These are phyloP conservation scores for Rubroboletus pulcherrimus DNA, from an alignment of 768 basidiomycete species.

Conservation along the genomic window DNA sequence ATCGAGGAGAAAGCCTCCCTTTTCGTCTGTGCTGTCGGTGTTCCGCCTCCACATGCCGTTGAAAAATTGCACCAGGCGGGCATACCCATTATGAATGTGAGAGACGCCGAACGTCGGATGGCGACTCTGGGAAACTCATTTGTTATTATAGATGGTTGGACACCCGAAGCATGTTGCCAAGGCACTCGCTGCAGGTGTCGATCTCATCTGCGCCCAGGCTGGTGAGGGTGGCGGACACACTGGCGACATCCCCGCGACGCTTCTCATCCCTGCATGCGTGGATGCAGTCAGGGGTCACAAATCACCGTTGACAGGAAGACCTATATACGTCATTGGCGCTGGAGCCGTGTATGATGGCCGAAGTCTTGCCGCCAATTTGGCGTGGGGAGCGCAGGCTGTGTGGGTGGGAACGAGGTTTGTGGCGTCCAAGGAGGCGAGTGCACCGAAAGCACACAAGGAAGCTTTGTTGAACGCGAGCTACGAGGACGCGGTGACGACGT, in stretches of 20 bases:
- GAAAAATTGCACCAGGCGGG: constrained; percentile 80
- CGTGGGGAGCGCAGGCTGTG: constrained; percentile 87
- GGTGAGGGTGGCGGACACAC: constrained; percentile 92
- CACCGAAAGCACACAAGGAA: constrained; percentile 84
- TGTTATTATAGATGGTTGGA: constrained; percentile 68
- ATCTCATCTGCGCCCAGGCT: constrained; percentile 92
- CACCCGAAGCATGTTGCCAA: constrained; percentile 86
- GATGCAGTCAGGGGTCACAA: constrained; percentile 74
- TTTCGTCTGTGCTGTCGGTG: constrained; percentile 89
- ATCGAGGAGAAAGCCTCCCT: constrained; percentile 85
- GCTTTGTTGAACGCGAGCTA: constrained; percentile 63
- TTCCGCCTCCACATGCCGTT: constrained; percentile 78
- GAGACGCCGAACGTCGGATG: constrained; percentile 11
- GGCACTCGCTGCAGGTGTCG: constrained; percentile 80
- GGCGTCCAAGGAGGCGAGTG: constrained; percentile 73
- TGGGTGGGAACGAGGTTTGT: constrained; percentile 92
- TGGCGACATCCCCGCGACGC: constrained; percentile 75
- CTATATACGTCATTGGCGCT: constrained; percentile 85
- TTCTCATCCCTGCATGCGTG: constrained; percentile 90
- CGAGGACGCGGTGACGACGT: constrained; percentile 78
- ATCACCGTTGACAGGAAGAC: constrained; percentile 77
- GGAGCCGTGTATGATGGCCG: constrained; percentile 91
- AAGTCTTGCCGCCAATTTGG: constrained; percentile 79
- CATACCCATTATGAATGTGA: constrained; percentile 83
- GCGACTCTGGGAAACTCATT: neutral